These are phyloP conservation scores for Lactarius evosmus DNA, from an alignment of 768 basidiomycete genomes.

Conservation along the genomic window DNA sequence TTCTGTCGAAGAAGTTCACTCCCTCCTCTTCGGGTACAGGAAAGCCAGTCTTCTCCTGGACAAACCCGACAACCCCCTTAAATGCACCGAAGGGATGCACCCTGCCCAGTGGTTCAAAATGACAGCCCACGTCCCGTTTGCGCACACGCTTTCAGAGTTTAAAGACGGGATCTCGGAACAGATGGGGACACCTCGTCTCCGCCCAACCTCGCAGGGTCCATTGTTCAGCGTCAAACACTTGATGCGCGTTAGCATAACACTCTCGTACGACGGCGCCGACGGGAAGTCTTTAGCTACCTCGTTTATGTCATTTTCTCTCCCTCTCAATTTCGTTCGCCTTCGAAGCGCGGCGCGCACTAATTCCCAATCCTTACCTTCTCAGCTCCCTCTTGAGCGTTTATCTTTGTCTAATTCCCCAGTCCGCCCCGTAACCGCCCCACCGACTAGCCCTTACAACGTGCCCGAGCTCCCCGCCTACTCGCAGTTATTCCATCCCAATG, in stretches of 20 bases:
- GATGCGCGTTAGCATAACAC: constrained; percentile 21
- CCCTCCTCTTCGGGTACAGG: constrained; percentile 48
- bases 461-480: constrained; percentile 67
- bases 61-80: constrained; percentile 50
- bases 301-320: constrained; percentile 42
- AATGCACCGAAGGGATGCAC: constrained; percentile 35
- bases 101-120: constrained; percentile 54
- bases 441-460: constrained; percentile 29
- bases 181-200: constrained; percentile 21
- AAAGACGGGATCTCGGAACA: constrained; percentile 11
- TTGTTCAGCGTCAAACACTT: constrained; percentile 30
- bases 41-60: constrained; percentile 48
- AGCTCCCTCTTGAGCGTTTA: constrained; percentile 23
- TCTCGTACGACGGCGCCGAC: constrained; percentile 15
- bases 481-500: constrained; percentile 70
- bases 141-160: constrained; percentile 29
- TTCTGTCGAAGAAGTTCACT: constrained; percentile 42
- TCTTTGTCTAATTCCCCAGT: constrained; percentile 17
- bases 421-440: constrained; percentile 5
- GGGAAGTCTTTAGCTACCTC: constrained; percentile 25
- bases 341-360: constrained; percentile 35
- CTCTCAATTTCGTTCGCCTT: constrained; percentile 48
- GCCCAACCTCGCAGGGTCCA: constrained; percentile 15
- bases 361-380: constrained; percentile 24
- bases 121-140: constrained; percentile 52